Evolutionary conservation across 352 stramenopile species (phyloP).

Genomic region (Thalassiosira oceanica): DNA sequence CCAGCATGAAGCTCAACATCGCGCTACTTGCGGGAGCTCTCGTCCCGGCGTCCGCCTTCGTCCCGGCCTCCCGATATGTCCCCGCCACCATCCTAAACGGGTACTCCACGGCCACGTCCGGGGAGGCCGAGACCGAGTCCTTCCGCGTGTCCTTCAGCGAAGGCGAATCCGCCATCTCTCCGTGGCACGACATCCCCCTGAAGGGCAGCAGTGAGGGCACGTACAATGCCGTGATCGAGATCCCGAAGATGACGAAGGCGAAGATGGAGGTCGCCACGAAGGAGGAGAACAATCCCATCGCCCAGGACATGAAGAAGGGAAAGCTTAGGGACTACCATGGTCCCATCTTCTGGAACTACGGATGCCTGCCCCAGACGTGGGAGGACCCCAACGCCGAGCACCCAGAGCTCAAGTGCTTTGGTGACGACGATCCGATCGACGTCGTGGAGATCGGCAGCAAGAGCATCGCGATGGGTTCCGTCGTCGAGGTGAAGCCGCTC

Average conservation of each 20-base stretch:
- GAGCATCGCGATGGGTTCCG: constrained; percentile 86
- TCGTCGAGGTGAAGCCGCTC: constrained; percentile 96
- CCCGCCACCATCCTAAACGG: constrained; percentile 43
- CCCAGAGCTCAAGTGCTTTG: constrained; percentile 86
- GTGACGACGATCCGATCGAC: constrained; percentile 99
- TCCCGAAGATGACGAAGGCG: constrained; percentile 93
- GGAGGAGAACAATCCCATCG: constrained; percentile 93
- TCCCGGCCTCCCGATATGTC: constrained; percentile 33
- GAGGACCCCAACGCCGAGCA: constrained; percentile 89
- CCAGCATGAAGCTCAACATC: constrained; percentile 70
- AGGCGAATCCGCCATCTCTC: constrained; percentile 57
- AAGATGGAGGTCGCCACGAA: constrained; percentile 99
- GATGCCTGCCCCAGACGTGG: constrained; percentile 98
- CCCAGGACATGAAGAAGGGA: constrained; percentile 96
- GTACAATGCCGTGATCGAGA: constrained; percentile 95
- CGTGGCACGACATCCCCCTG: constrained; percentile 95
- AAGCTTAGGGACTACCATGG: constrained; percentile 92
- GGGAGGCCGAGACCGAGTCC: constrained; percentile 72
- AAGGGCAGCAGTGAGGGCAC: constrained; percentile 43
- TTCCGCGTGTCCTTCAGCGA: constrained; percentile 75
- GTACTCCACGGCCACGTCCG: constrained; percentile 51
- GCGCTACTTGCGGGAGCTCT: constrained; percentile 42
- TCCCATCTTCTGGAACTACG: constrained; percentile 96
- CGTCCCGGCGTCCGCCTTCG: constrained; percentile 29
- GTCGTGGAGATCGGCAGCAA: constrained; percentile 97